Conservation (phyloP, 345 rosid genomes). For the Salix viminalis region DNA sequence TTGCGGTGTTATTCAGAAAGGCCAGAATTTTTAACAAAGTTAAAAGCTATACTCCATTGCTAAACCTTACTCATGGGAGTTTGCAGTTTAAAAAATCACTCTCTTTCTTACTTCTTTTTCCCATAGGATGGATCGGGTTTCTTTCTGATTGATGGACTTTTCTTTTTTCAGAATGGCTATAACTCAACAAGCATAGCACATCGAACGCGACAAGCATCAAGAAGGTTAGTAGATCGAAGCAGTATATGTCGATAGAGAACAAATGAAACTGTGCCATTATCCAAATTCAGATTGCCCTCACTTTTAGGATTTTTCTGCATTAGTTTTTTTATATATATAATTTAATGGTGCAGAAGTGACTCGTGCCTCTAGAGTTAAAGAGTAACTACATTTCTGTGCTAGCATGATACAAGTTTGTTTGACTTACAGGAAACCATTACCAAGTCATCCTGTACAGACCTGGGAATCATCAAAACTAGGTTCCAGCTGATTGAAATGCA, state of each 20-base stretch:
- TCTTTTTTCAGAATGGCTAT: slow-evolving; percentile 41
- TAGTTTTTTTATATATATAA: too few species aligned
- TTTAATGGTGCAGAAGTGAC: too few species aligned
- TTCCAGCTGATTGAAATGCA: neutral
- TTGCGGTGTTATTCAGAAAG: neutral
- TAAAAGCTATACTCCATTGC: neutral
- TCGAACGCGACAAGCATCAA: slow-evolving; percentile 54
- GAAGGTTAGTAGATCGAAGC: slow-evolving; percentile 33
- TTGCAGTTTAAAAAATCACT: neutral
- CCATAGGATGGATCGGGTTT: neutral
- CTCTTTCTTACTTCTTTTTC: neutral
- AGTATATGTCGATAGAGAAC: neutral
- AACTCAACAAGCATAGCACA: slow-evolving; percentile 46
- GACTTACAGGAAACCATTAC: neutral
- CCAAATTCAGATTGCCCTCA: neutral
- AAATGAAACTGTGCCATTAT: neutral
- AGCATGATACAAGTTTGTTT: too few species aligned
- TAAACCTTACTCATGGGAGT: neutral
- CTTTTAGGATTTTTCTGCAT: too few species aligned
- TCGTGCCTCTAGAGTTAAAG: too few species aligned
- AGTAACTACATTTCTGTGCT: neutral
- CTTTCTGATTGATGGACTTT: neutral
- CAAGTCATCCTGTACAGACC: neutral
- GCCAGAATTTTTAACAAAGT: neutral
- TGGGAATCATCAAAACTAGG: neutral